Conservation (phyloP, 2,329 filamentous ascomycete genomes). For the Drechslerella dactyloides region DNA sequence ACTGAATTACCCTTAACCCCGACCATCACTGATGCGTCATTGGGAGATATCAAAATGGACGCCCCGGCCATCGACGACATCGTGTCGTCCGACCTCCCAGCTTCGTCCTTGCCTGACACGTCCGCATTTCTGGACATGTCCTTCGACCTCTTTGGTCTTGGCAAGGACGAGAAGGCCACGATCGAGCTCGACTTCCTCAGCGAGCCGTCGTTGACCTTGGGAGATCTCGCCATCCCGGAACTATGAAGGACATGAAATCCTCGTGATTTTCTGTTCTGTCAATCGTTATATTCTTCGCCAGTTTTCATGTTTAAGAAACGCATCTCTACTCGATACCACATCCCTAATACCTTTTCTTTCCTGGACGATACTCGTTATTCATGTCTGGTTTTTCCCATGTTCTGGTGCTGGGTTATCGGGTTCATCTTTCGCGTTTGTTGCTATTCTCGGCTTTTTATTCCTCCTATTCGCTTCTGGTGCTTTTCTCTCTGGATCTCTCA, state of each 20-base stretch:
- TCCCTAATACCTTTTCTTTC: slow-evolving; percentile 44
- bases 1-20: slow-evolving; percentile 4
- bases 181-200: slow-evolving; percentile 40
- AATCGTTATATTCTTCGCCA: slow-evolving; percentile 32
- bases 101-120: slow-evolving; percentile 30
- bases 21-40: slow-evolving; percentile 1
- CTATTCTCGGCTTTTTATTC: slow-evolving; percentile 46
- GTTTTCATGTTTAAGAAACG: slow-evolving; percentile 51
- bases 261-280: background rate
- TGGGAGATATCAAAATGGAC: slow-evolving; percentile 11
- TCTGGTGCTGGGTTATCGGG: slow-evolving; percentile 22
- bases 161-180: slow-evolving; percentile 26
- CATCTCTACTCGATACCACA: slow-evolving; percentile 45
- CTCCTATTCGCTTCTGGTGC: slow-evolving; percentile 35
- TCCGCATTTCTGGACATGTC: slow-evolving; percentile 22
- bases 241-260: slow-evolving; percentile 19
- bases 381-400: slow-evolving; percentile 16
- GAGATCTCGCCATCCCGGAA: slow-evolving; percentile 11
- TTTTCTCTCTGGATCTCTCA: slow-evolving; percentile 15
- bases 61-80: slow-evolving; percentile 9
- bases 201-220: slow-evolving; percentile 7
- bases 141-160: slow-evolving; percentile 42
- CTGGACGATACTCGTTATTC: slow-evolving; percentile 9
- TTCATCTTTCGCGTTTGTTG: slow-evolving; percentile 23
- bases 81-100: slow-evolving; percentile 28